Evolutionary conservation across 164 flowering plant species (phyloP).

Genomic region (Cinnamomum micranthum): DNA sequence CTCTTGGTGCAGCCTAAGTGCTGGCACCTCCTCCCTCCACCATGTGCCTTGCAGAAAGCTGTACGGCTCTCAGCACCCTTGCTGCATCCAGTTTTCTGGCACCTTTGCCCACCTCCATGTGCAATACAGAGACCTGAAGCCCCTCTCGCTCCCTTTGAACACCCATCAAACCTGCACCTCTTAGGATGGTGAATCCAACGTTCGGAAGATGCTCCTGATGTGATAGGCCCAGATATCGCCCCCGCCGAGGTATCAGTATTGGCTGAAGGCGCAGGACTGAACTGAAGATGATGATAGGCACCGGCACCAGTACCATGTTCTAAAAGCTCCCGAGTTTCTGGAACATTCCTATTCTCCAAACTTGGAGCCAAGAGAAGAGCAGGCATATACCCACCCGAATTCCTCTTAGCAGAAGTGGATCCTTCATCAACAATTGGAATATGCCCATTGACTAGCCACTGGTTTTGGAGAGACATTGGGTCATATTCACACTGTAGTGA

Average conservation of each 20-base stretch:
- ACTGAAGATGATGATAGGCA: conserved; percentile 8
- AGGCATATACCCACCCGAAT: conserved; percentile 87
- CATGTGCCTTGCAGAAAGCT: conserved; percentile 90
- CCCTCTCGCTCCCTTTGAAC: conserved; percentile 84
- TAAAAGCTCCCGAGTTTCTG: conserved; percentile 22
- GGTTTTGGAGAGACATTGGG: conserved; percentile 11
- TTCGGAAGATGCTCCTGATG: conserved; percentile 32
- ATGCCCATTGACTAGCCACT: conserved; percentile 14
- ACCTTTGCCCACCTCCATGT: conserved; percentile 98
- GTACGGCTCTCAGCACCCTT: conserved; percentile 96
- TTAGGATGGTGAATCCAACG: conserved; percentile 40
- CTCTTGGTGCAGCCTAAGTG: conserved; percentile 86
- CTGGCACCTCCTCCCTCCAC: conserved; percentile 84
- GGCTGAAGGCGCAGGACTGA: conserved; percentile 45
- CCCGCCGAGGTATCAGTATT: conserved; percentile 38
- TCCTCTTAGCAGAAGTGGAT: conserved; percentile 75
- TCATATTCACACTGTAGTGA: conserved; percentile 25
- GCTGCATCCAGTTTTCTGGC: conserved; percentile 81
- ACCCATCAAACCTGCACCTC: conserved; percentile 64
- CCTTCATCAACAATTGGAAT: conserved; percentile 75
- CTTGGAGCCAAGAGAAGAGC: conserved; percentile 75
- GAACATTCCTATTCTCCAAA: conserved; percentile 15
- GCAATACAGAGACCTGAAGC: conserved; percentile 88
- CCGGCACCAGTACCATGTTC: conserved; percentile 23
- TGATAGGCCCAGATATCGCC: conserved; percentile 37